These are phyloP conservation scores for Leishmania tropica DNA, from an alignment of 208 protist genomes.

Conservation along the genomic window DNA sequence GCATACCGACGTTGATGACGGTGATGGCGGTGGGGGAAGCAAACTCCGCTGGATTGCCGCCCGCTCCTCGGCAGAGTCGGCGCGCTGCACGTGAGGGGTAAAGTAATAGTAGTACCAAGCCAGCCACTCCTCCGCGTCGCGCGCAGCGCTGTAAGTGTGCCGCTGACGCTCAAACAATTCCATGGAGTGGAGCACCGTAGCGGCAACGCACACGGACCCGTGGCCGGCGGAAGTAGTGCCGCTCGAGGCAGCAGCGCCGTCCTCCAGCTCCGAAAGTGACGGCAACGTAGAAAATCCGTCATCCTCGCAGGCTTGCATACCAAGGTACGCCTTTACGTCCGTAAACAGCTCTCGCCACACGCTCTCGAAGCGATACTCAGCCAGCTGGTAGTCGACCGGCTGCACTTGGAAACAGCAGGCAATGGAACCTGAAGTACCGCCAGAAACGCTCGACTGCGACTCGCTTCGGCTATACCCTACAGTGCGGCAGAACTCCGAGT, in stretches of 20 bases:
- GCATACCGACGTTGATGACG: neutral
- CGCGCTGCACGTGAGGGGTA: conserved; percentile 6
- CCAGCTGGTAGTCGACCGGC: conserved; percentile 51
- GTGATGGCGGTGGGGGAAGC: neutral
- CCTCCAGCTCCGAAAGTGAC: neutral
- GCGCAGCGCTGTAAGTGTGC: conserved; percentile 37
- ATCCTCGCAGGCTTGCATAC: conserved; percentile 24
- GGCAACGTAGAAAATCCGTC: neutral
- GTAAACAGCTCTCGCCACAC: conserved; percentile 52
- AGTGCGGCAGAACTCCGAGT: conserved; percentile 24
- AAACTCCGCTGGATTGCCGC: neutral
- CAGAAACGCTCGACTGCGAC: neutral
- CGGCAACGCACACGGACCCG: conserved; percentile 54
- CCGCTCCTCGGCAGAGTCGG: conserved; percentile 3
- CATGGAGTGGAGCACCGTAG: conserved; percentile 67
- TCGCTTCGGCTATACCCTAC: neutral
- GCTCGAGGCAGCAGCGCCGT: neutral
- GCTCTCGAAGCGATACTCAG: conserved; percentile 42
- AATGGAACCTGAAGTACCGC: conserved; percentile 3
- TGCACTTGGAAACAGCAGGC: conserved; percentile 7
- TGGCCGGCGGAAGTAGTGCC: neutral
- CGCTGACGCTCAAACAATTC: conserved; percentile 64
- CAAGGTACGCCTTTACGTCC: conserved; percentile 38
- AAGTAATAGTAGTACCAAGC: conserved; percentile 35
- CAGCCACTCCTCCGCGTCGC: conserved; percentile 42